Base-by-base conservation (phyloP, 2,329 filamentous ascomycete species). In the Pezicula carpinea region DNA sequence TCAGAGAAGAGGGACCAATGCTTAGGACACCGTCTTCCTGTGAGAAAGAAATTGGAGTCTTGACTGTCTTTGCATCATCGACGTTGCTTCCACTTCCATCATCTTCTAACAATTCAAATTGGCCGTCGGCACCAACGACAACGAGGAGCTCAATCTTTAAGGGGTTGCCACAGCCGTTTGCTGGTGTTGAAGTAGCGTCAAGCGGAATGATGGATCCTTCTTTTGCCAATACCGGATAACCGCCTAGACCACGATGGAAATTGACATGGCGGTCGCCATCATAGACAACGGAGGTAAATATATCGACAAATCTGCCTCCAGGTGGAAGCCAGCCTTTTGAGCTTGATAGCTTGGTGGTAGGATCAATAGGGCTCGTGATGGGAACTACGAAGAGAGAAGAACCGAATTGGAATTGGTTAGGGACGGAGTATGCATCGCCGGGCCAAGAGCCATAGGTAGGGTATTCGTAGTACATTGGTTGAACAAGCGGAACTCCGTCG, bases 391-490 rank as follows among this genome's bases (percentile, higher is more conserved):
- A 62, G 13, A 84, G 61, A 21, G 76, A 67, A 0, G 72, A 69
- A 2, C 80, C 81, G 53, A 83, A 83, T 53, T 71, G 72, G 59
- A 76, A 84, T 58, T 83, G 70, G 52, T 81, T 83, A 0, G 72
- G 74, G 0, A 76, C 69, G 1, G 61, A 55, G 60, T 84, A 84
- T 0, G 80, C 78, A 47, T 76, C 72, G 1, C 77, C 70, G 0
- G 60, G 56, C 26, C 26, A 29, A 8, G 26, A 29, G 26, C 26
- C 26, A 29, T 29, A 29, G 1, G 71, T 66, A 0, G 77, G 75
- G 50, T 76, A 74, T 36, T 71, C 68, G 80, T 80, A 85, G 65
- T 85, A 85, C 66, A 85, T 69, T 1, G 81, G 81, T 58, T 79
- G 75, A 1, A 83, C 62, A 2, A 84, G 60, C 0, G 80, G 79